These are phyloP conservation scores for Acrodontium crateriforme DNA, from an alignment of 2,329 filamentous ascomycete species.

Conservation along the genomic window DNA sequence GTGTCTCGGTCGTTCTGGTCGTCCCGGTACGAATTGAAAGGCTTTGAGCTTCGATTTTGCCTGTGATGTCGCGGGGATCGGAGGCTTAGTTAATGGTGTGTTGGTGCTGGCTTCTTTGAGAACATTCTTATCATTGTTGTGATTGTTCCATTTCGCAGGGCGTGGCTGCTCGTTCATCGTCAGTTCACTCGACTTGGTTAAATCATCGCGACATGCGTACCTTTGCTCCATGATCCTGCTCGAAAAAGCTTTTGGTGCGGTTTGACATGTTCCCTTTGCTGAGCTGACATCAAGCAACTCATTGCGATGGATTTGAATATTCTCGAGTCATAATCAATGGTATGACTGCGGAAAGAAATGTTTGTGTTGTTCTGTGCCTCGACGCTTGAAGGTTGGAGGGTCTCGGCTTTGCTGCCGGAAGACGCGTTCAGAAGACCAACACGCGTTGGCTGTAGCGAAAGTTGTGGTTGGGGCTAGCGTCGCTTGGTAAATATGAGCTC, in stretches of 20 bases:
- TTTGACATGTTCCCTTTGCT: slow-evolving; percentile 10
- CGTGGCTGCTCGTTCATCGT: slow-evolving; percentile 7
- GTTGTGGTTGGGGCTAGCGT: too few relatives aligned
- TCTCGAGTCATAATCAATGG: too few relatives aligned
- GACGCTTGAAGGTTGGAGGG: too few relatives aligned
- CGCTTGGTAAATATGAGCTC: too few relatives aligned
- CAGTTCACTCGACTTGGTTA: neutral
- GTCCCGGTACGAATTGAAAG: slow-evolving; percentile 37
- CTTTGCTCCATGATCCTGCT: slow-evolving; percentile 31
- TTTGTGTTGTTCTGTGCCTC: too few relatives aligned
- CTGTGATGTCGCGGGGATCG: slow-evolving; percentile 37
- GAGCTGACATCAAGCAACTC: too few relatives aligned
- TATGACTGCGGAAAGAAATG: too few relatives aligned
- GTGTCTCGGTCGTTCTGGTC: slow-evolving; percentile 10
- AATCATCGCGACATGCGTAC: slow-evolving; percentile 13
- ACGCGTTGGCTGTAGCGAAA: too few relatives aligned
- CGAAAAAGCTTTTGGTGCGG: slow-evolving; percentile 39
- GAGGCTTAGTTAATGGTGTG: slow-evolving; percentile 22
- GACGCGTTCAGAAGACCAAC: too few relatives aligned
- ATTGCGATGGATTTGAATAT: too few relatives aligned
- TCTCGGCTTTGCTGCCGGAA: too few relatives aligned
- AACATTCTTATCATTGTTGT: slow-evolving; percentile 7
- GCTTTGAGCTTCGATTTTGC: slow-evolving; percentile 42
- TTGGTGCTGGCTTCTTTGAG: slow-evolving; percentile 12
- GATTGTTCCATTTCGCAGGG: slow-evolving; percentile 14